These are phyloP conservation scores for Cicer arietinum DNA, from an alignment of 306 rosid genomes.

Conservation along the genomic window DNA sequence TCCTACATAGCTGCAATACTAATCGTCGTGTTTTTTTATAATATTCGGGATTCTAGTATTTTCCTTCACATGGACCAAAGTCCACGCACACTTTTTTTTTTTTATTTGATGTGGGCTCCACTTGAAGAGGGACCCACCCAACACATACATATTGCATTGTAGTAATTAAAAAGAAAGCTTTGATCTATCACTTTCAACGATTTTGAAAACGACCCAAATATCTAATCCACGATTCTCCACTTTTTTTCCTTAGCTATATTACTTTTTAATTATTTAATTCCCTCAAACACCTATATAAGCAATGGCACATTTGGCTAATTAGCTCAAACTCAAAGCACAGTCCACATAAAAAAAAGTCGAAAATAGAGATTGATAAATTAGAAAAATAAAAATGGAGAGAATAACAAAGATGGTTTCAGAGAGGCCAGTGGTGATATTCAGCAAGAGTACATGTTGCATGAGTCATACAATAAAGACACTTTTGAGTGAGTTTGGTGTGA, in stretches of 20 bases:
- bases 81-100: too few species aligned
- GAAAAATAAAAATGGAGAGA: constrained; percentile 52
- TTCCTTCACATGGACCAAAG: too few species aligned
- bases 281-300: constrained; percentile 61
- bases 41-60: too few species aligned
- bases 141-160: constrained; percentile 42
- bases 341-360: background rate
- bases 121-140: too few species aligned
- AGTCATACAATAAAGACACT: constrained; percentile 86
- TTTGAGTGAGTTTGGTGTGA: constrained; percentile 84
- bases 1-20: too few species aligned
- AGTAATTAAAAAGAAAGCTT: constrained; percentile 40
- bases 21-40: too few species aligned
- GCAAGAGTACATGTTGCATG: constrained; percentile 90
- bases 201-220: constrained; percentile 50
- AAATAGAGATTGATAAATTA: too few species aligned
- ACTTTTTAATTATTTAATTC: constrained; percentile 23
- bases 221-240: constrained; percentile 60
- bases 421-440: constrained; percentile 93
- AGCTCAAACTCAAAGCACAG: background rate
- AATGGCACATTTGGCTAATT: constrained; percentile 11
- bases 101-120: too few species aligned
- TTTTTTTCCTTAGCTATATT: background rate
- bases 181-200: constrained; percentile 53
- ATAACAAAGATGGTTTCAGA: constrained; percentile 80